Evolutionary conservation across 2,329 filamentous ascomycete genomes (phyloP).

Genomic region (Epichloe aotearoae): DNA sequence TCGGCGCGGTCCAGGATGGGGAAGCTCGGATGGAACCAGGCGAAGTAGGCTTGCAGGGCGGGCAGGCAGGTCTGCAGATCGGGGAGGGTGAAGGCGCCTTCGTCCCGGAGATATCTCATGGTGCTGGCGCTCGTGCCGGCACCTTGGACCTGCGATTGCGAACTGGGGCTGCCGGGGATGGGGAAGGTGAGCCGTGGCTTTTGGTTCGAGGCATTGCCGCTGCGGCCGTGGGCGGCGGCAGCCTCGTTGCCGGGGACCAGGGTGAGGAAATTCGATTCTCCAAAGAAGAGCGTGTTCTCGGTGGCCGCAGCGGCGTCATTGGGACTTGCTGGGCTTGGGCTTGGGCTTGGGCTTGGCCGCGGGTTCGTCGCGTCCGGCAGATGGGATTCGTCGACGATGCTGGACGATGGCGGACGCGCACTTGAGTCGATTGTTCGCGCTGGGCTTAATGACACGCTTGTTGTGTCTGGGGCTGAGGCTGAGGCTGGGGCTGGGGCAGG

Average conservation of each 20-base stretch:
- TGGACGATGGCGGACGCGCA: slow-evolving; percentile 1
- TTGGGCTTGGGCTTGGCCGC: not conserved
- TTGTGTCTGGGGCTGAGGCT: slow-evolving; percentile 6
- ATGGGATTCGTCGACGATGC: not conserved
- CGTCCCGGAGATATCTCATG: slow-evolving; percentile 33
- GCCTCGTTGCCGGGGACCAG: slow-evolving; percentile 16
- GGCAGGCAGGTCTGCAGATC: slow-evolving; percentile 26
- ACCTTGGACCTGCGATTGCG: slow-evolving; percentile 9
- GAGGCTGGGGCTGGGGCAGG: slow-evolving; percentile 4
- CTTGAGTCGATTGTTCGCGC: not conserved
- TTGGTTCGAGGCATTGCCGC: slow-evolving; percentile 4
- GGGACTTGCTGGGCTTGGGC: not conserved
- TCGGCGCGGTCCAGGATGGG: slow-evolving; percentile 36
- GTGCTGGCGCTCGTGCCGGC: slow-evolving; percentile 32
- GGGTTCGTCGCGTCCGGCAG: not conserved
- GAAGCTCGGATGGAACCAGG: slow-evolving; percentile 44
- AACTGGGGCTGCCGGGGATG: slow-evolving; percentile 15
- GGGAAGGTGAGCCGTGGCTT: slow-evolving; percentile 18
- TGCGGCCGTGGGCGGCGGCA: not conserved
- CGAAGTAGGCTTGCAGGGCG: slow-evolving; percentile 38
- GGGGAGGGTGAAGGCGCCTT: slow-evolving; percentile 31
- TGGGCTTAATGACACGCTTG: not conserved
- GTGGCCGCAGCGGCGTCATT: slow-evolving; percentile 1
- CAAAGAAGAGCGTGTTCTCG: slow-evolving; percentile 19
- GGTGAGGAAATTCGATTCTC: slow-evolving; percentile 26